A percentile compares a stretch with the other conserved stretches of the same genome.
Conservation (phyloP, 2,329 filamentous ascomycete species). For the Sarocladium oryzae region DNA sequence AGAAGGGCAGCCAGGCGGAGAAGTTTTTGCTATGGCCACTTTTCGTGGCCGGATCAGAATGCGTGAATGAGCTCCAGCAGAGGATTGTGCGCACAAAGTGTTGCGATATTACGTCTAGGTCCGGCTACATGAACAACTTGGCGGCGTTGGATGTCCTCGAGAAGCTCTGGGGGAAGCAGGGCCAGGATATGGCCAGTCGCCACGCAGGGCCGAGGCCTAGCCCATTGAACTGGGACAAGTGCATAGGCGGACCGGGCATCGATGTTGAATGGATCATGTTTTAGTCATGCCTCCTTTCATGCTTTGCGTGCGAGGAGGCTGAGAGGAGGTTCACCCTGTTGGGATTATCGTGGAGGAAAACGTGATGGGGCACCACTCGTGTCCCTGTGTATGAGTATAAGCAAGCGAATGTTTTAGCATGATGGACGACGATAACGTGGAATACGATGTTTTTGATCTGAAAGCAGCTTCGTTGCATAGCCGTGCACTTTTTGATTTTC, state of each 20-base stretch:
- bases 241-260: slow-evolving; percentile 47
- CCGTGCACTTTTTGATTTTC: no score
- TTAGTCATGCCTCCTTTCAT: slow-evolving; percentile 25
- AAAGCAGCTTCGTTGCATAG: neutral
- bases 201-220: slow-evolving; percentile 28
- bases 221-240: slow-evolving; percentile 53
- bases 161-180: slow-evolving; percentile 66
- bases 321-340: neutral
- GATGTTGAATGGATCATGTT: slow-evolving; percentile 65
- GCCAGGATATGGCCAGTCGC: slow-evolving; percentile 29
- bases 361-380: neutral
- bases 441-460: neutral
- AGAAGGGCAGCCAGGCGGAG: slow-evolving; percentile 64
- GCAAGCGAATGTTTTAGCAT: slow-evolving; percentile 11
- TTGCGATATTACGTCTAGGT: slow-evolving; percentile 78
- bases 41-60: slow-evolving; percentile 86
- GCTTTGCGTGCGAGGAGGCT: no score
- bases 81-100: slow-evolving; percentile 74
- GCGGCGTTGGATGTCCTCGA: slow-evolving; percentile 81
- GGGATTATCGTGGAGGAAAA: neutral
- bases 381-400: slow-evolving; percentile 7
- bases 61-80: slow-evolving; percentile 73
- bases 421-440: slow-evolving; percentile 1
- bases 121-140: slow-evolving; percentile 90
- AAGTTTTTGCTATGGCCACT: slow-evolving; percentile 93